phyloP scores from a whole-genome alignment of 2,329 filamentous ascomycete species.

The Venturia carpophila region DNA sequence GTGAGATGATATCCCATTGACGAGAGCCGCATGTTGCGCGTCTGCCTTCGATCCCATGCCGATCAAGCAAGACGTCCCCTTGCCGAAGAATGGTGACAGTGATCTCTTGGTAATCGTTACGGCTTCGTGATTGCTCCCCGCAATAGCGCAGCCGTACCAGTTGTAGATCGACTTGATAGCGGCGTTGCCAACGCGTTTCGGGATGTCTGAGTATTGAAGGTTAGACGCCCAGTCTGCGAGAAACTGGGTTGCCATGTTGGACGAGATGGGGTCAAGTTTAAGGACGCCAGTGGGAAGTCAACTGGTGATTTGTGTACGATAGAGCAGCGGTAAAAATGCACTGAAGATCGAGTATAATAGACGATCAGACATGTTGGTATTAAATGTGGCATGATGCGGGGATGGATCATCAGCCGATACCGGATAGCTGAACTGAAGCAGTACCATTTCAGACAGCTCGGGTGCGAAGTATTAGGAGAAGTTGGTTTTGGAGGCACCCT shows the following conservation, averaged over 20 bases:
- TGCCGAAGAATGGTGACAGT: conserved; percentile 33
- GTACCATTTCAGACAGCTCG: too few relatives aligned
- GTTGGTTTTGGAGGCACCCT: too few relatives aligned
- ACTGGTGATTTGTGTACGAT: neutral
- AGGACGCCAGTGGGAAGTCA: neutral
- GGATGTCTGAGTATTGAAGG: conserved; percentile 37
- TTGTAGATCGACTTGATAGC: conserved; percentile 46
- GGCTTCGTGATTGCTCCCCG: conserved; percentile 42
- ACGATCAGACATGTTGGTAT: too few relatives aligned
- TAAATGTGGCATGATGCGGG: too few relatives aligned
- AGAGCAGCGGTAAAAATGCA: neutral
- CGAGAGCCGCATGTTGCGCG: conserved; percentile 43
- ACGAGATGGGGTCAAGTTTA: neutral
- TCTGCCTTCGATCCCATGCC: conserved; percentile 31
- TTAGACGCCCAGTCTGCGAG: conserved; percentile 42
- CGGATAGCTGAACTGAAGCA: too few relatives aligned
- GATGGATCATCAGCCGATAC: too few relatives aligned
- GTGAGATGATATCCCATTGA: conserved; percentile 50
- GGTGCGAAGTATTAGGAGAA: too few relatives aligned
- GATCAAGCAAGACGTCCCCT: conserved; percentile 27
- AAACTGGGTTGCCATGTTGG: conserved; percentile 40
- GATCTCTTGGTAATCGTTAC: conserved; percentile 33
- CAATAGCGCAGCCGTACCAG: conserved; percentile 47
- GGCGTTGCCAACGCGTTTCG: conserved; percentile 35
- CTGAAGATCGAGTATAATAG: too few relatives aligned